Conservation (phyloP, 768 basidiomycete species). For the Podaxis carcinomalis region DNA sequence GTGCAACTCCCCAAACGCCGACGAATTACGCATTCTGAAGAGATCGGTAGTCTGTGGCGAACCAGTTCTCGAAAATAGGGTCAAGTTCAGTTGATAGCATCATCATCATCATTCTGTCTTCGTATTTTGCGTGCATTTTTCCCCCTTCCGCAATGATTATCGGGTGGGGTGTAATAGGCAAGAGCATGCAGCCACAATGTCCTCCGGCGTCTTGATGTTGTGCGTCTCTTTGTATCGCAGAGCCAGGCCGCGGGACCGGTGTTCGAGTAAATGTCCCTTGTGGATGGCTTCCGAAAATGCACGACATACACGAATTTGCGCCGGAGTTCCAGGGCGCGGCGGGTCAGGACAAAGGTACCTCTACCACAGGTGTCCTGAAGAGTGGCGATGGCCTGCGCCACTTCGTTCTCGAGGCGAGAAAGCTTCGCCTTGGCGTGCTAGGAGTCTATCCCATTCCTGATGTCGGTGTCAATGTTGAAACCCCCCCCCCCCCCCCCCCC, state of each 20-base stretch:
- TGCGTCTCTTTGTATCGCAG: slow-evolving; percentile 13
- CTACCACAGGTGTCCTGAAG: slow-evolving; percentile 9
- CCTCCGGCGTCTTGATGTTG: slow-evolving; percentile 14
- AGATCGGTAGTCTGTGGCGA: slow-evolving; percentile 17
- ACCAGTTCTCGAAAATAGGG: slow-evolving; percentile 16
- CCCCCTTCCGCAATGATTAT: slow-evolving; percentile 8
- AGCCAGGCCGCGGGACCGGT: slow-evolving; percentile 20
- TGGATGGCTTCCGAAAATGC: slow-evolving; percentile 20
- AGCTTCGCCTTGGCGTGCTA: slow-evolving; percentile 24
- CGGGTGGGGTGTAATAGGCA: slow-evolving; percentile 22
- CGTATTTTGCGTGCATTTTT: slow-evolving; percentile 8
- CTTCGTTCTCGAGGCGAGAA: slow-evolving; percentile 20
- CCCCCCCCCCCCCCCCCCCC: neutral
- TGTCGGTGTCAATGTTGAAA: slow-evolving; percentile 21
- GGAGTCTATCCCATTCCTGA: slow-evolving; percentile 16
- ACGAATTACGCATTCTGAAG: slow-evolving; percentile 16
- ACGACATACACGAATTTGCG: slow-evolving; percentile 27
- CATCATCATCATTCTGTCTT: neutral
- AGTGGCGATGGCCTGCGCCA: slow-evolving; percentile 13
- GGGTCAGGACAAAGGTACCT: slow-evolving; percentile 13
- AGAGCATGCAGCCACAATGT: slow-evolving; percentile 22
- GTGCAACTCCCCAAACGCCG: slow-evolving; percentile 23
- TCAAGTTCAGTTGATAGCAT: slow-evolving; percentile 10
- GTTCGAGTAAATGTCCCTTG: slow-evolving; percentile 18
- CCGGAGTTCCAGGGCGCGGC: slow-evolving; percentile 18